Conservation (phyloP, 805 yeast species). For the Kurtzmaniella cleridarum region DNA sequence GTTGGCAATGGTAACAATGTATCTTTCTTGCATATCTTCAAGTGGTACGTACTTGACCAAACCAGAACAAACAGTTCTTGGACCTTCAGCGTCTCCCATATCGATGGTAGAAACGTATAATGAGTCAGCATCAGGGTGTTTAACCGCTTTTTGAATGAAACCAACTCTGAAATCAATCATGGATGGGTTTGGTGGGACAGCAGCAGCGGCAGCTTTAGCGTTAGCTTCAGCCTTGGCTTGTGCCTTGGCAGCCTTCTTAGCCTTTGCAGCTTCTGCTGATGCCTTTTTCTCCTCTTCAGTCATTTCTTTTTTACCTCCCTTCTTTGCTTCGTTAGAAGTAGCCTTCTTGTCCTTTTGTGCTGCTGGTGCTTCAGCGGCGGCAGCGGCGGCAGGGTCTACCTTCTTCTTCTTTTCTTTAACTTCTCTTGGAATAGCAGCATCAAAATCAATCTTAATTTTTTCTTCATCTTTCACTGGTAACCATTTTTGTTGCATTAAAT, state of each 20-base stretch:
- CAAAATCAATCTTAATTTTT: conserved; percentile 51
- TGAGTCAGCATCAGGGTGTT: conserved; percentile 97
- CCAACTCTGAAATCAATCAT: conserved; percentile 93
- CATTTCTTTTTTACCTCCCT: conserved; percentile 17
- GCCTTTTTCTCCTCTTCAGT: conserved; percentile 40
- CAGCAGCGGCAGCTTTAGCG: conserved; percentile 46
- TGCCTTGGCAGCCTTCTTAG: conserved; percentile 58
- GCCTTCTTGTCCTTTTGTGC: conserved; percentile 34
- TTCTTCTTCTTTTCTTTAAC: conserved; percentile 56
- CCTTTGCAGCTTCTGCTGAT: conserved; percentile 56
- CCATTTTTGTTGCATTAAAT: conserved; percentile 69
- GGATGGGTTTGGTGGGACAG: conserved; percentile 72
- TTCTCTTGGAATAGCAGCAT: conserved; percentile 69
- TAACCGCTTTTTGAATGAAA: conserved; percentile 90
- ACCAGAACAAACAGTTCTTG: conserved; percentile 98
- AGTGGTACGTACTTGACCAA: conserved; percentile 82
- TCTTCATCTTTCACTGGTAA: conserved; percentile 48
- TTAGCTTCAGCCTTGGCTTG: conserved; percentile 49
- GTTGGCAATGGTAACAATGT: conserved; percentile 88
- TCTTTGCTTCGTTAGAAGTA: conserved; percentile 35
- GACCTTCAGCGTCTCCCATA: conserved; percentile 94
- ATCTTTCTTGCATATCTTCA: conserved; percentile 94
- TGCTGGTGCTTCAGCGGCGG: conserved; percentile 10
- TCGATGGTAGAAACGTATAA: conserved; percentile 94
- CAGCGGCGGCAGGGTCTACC: conserved; percentile 20